phyloP scores from a whole-genome alignment of 75 land plant genomes.

The Pinus taeda region DNA sequence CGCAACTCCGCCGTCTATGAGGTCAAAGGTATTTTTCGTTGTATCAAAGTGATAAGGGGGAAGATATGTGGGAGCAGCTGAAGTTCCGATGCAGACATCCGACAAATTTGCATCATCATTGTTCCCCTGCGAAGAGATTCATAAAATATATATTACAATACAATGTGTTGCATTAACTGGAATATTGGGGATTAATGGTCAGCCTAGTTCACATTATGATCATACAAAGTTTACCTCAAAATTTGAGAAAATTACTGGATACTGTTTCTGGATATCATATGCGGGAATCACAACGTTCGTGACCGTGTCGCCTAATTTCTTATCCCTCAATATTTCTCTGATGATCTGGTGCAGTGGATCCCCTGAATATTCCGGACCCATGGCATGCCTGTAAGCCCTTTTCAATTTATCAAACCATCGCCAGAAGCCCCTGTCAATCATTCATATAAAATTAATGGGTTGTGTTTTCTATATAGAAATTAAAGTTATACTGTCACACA shows the following conservation, averaged over 20 bases:
- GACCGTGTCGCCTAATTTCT: constrained; percentile 11
- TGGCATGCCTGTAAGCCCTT: too few relatives aligned
- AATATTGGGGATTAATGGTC: background rate
- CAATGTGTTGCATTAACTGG: background rate
- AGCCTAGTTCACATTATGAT: too few relatives aligned
- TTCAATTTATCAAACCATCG: too few relatives aligned
- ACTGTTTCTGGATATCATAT: constrained; percentile 16
- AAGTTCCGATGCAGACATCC: constrained; percentile 16
- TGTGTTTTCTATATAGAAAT: too few relatives aligned
- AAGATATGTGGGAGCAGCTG: constrained; percentile 35
- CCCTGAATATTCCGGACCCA: constrained; percentile 27
- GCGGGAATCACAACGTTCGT: constrained; percentile 21
- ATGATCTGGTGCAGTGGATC: constrained; percentile 8
- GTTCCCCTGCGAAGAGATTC: background rate
- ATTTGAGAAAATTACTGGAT: constrained; percentile 28
- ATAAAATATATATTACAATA: too few relatives aligned
- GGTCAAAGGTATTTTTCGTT: constrained; percentile 4
- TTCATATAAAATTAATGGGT: too few relatives aligned
- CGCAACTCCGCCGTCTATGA: constrained; percentile 33
- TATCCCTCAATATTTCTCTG: background rate
- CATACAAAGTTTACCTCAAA: constrained; percentile 1
- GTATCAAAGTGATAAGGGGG: constrained; percentile 19
- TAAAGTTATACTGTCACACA: too few relatives aligned
- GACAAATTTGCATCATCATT: background rate
- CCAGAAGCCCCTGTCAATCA: too few relatives aligned